Evolutionary conservation across 768 basidiomycete species (phyloP).

Genomic region (Boletus huronensis): DNA sequence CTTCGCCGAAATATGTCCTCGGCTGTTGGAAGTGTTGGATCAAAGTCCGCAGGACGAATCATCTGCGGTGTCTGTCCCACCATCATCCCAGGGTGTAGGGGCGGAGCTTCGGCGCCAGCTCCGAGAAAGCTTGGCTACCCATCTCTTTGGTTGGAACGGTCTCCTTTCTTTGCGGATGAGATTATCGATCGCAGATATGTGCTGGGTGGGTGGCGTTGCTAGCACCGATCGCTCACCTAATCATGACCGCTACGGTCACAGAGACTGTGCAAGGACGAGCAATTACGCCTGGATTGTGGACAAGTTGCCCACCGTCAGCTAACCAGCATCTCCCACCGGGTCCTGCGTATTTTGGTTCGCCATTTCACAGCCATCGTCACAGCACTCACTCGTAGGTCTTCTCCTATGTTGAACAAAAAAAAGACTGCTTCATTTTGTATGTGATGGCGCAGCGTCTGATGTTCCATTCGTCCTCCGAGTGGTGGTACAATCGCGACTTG

Average conservation of each 20-base stretch:
- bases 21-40: constrained; percentile 45
- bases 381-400: constrained; percentile 43
- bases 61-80: constrained; percentile 32
- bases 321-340: constrained; percentile 48
- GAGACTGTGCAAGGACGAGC: constrained; percentile 46
- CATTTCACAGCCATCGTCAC: constrained; percentile 48
- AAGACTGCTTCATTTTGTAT: constrained; percentile 8
- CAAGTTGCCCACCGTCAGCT: constrained; percentile 49
- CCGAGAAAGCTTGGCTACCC: constrained; percentile 46
- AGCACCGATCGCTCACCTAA: constrained; percentile 16
- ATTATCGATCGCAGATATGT: constrained; percentile 44
- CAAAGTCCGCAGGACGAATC: constrained; percentile 32
- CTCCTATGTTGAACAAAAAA: constrained; percentile 6
- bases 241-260: constrained; percentile 31
- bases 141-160: constrained; percentile 61
- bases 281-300: constrained; percentile 46
- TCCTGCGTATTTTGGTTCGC: constrained; percentile 53
- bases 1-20: constrained; percentile 38
- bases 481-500: constrained; percentile 55
- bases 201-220: constrained; percentile 35
- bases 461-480: constrained; percentile 63
- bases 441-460: constrained; percentile 46
- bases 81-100: constrained; percentile 28
- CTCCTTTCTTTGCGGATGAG: constrained; percentile 54
- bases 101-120: constrained; percentile 43